Evolutionary conservation across 352 stramenopile species (phyloP).

Genomic region (Thalassiosira oceanica): DNA sequence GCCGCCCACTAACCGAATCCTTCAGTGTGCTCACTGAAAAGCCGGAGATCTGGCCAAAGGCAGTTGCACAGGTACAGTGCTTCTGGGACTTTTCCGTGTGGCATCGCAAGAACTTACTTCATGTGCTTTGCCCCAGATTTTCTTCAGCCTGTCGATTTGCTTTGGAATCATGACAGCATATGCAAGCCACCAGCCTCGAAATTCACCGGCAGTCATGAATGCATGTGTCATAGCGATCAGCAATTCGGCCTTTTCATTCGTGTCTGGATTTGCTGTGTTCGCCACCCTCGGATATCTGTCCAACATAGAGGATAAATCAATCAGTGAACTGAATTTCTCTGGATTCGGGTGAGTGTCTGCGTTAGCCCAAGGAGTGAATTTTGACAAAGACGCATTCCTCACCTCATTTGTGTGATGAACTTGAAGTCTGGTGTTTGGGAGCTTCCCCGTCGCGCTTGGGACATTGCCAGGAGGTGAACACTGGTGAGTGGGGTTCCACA

Average conservation of each 20-base stretch:
- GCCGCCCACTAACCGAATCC: too few species aligned
- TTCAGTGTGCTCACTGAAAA: conserved; percentile 21
- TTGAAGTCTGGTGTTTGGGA: conserved; percentile 56
- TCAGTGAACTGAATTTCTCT: conserved; percentile 23
- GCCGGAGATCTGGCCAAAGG: conserved; percentile 44
- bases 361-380: conserved; percentile 5
- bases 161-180: conserved; percentile 69
- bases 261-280: conserved; percentile 76
- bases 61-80: conserved; percentile 1
- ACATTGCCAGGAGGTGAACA: conserved; percentile 41
- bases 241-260: conserved; percentile 71
- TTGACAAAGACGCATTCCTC: neutral
- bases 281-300: conserved; percentile 56
- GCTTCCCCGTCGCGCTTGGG: conserved; percentile 65
- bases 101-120: conserved; percentile 29
- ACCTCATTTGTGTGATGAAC: conserved; percentile 30
- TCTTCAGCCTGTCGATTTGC: conserved; percentile 62
- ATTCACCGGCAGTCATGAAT: conserved; percentile 52
- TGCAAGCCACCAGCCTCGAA: conserved; percentile 33
- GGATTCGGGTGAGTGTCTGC: conserved; percentile 28
- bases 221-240: conserved; percentile 50
- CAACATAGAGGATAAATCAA: conserved; percentile 10
- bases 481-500: too few species aligned
- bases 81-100: neutral
- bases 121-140: conserved; percentile 66